A percentile compares a stretch with the other conserved stretches of the same genome.
Evolutionary conservation across 192 early-diverging fungal species (phyloP).

Genomic region (Rhizophagus prolifer): DNA sequence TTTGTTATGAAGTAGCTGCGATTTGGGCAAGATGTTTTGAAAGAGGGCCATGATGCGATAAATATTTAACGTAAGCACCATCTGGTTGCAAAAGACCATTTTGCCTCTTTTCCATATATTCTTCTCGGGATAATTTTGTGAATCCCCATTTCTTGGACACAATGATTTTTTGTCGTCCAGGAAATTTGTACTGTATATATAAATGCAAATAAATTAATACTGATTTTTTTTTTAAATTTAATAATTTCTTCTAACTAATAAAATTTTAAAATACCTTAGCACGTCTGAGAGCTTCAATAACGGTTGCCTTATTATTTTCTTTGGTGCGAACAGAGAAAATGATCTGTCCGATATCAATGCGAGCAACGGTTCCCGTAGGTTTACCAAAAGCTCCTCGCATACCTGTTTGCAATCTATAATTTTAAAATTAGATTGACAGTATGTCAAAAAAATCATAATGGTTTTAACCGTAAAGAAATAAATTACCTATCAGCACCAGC

Average conservation of each 20-base stretch:
- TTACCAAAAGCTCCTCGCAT: conserved; percentile 99
- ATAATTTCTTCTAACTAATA: not conserved
- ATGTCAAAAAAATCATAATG: not conserved
- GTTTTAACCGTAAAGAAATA: not conserved
- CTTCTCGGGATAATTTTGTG: conserved; percentile 93
- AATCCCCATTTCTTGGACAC: conserved; percentile 99
- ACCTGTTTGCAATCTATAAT: conserved; percentile 88
- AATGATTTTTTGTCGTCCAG: conserved; percentile 98
- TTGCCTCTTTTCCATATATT: conserved; percentile 78
- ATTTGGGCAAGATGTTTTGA: conserved; percentile 43
- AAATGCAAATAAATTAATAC: not conserved
- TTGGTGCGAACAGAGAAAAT: conserved; percentile 95
- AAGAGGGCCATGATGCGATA: conserved; percentile 83
- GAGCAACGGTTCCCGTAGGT: conserved; percentile 91
- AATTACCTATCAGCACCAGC: conserved; percentile 92
- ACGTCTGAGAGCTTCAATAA: conserved; percentile 74
- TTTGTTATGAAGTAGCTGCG: not conserved
- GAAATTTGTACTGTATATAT: conserved; percentile 89
- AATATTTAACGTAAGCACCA: conserved; percentile 94
- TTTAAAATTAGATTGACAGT: not conserved
- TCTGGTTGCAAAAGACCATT: conserved; percentile 84
- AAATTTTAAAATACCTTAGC: conserved; percentile 33
- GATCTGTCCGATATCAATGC: conserved; percentile 97
- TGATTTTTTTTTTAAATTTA: not conserved
- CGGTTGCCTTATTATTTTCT: conserved; percentile 89